These are phyloP conservation scores for Delitschia confertaspora DNA, from an alignment of 495 filamentous ascomycete genomes.

Conservation along the genomic window DNA sequence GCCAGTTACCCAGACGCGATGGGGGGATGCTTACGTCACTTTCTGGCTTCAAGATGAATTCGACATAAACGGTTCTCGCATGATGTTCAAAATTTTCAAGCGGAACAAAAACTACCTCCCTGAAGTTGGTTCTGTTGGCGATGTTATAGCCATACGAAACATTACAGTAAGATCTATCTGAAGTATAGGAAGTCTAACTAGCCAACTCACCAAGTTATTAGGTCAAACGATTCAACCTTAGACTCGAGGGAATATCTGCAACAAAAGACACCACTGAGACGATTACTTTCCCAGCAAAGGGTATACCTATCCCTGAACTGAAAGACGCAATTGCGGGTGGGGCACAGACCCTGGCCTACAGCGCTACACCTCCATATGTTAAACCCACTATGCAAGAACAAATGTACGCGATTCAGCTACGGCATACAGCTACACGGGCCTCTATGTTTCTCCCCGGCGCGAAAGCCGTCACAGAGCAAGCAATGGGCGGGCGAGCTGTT, in stretches of 20 bases:
- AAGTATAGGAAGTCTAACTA: not conserved
- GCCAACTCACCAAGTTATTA: not conserved
- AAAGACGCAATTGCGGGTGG: slow-evolving; percentile 16
- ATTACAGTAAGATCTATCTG: slow-evolving; percentile 21
- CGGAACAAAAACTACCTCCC: slow-evolving; percentile 15
- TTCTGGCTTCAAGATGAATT: slow-evolving; percentile 25
- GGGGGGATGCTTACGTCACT: no score
- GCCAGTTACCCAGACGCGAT: no score
- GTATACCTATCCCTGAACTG: slow-evolving; percentile 19
- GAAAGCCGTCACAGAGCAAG: no score
- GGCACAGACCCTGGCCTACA: not conserved
- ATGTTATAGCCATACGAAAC: slow-evolving; percentile 29
- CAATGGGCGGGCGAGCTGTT: no score
- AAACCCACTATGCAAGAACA: slow-evolving; percentile 20
- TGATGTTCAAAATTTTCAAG: slow-evolving; percentile 29
- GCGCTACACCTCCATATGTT: not conserved
- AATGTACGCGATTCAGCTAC: slow-evolving; percentile 26
- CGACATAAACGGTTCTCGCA: no score
- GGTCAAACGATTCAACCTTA: not conserved
- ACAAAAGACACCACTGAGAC: not conserved
- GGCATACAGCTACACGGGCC: slow-evolving; percentile 6
- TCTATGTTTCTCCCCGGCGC: no score
- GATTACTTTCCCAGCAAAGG: slow-evolving; percentile 11
- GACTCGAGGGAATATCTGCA: not conserved
- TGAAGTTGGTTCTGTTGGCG: slow-evolving; percentile 21